phyloP scores from a whole-genome alignment of 163 green algal genomes.

The Smithsoniella earleae region DNA sequence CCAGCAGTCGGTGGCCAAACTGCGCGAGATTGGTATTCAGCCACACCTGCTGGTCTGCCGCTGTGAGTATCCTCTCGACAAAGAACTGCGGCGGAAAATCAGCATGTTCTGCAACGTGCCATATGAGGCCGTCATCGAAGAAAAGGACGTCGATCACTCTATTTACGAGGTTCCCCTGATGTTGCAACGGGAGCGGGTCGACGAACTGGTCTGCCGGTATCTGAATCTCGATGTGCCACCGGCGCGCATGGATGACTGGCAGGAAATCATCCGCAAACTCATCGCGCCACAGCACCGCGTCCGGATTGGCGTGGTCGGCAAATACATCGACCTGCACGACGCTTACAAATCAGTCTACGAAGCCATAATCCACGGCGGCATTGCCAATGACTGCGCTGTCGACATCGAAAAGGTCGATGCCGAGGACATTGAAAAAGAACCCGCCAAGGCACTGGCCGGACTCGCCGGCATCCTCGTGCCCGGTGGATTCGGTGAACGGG shows the following conservation, averaged over 20 bases:
- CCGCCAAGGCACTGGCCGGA: too few relatives aligned
- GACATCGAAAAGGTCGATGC: slow-evolving; percentile 70
- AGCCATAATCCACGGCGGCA: slow-evolving; percentile 88
- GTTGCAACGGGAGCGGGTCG: slow-evolving; percentile 68
- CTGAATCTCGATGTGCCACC: slow-evolving; percentile 34
- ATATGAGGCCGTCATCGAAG: slow-evolving; percentile 72
- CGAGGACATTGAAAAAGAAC: slow-evolving; percentile 70
- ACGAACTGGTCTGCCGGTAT: slow-evolving; percentile 62
- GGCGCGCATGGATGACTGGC: slow-evolving; percentile 50
- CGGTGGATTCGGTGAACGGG: slow-evolving; percentile 88
- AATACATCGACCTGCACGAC: slow-evolving; percentile 92
- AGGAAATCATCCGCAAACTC: slow-evolving; percentile 61
- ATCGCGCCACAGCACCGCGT: slow-evolving; percentile 42
- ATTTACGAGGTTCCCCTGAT: slow-evolving; percentile 72
- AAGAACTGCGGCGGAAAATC: slow-evolving; percentile 80
- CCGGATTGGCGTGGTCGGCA: slow-evolving; percentile 88
- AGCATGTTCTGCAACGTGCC: slow-evolving; percentile 84
- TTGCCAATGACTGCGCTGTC: slow-evolving; percentile 73
- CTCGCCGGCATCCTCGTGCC: slow-evolving; percentile 93
- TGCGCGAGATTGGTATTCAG: slow-evolving; percentile 83
- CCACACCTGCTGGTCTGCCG: slow-evolving; percentile 86
- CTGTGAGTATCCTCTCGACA: slow-evolving; percentile 62
- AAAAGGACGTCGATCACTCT: slow-evolving; percentile 95
- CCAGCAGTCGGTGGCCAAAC: slow-evolving; percentile 84
- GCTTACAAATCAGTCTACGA: slow-evolving; percentile 96